Base-by-base conservation (phyloP, 441 rosid genomes). In the Gossypium gossypioides region DNA sequence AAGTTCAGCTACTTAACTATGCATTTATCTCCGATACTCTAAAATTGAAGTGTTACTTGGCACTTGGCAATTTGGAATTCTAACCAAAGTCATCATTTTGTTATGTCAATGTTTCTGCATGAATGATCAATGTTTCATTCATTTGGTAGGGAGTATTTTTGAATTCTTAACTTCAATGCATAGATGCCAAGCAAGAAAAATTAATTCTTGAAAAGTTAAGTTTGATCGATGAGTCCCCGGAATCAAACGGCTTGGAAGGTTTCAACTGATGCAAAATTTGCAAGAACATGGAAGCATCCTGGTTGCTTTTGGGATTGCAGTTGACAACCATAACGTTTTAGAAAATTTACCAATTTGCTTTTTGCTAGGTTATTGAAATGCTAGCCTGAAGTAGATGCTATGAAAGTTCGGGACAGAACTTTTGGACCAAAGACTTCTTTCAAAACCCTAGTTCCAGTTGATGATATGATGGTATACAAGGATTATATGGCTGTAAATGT, bases 141-240 rank as follows among this genome's bases (percentile, higher is more conserved):
- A 25, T 55, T 32, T 37, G 10, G 2, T 19, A 34, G 32, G 24
- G 32, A 9, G 12, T 18, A 25, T n/a, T 42, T 68, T 61, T 60
- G 61, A 69, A 75, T 72, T 24, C 92, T 79, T 85, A 74, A 86
- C 89, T 76, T 8, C 22, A 52, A 71, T 68, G 72, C 37, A 74
- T 76, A 89, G 97, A 91, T 77, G 85, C 80, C 27, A 90, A 85
- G 82, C 97, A 91, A 81, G 99, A 94, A 87, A 85, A 32, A 72
- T 19, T 83, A 69, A 90, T 94, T 69, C 89, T 94, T 40, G 82
- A 84, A 79, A 94, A 87, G 83, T 86, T 94, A 73, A 86, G 86
- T 74, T 74, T 82, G 24, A 79, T 85, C 2, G 89, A 85, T 27
- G 86, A 86, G 74, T 74, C 63, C 54, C 77, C 80, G 54, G 81